Evolutionary conservation across 139 green algal species (phyloP), one percentile per base, ranked within the genome.

Genomic region (Chlorella sp.): DNA sequence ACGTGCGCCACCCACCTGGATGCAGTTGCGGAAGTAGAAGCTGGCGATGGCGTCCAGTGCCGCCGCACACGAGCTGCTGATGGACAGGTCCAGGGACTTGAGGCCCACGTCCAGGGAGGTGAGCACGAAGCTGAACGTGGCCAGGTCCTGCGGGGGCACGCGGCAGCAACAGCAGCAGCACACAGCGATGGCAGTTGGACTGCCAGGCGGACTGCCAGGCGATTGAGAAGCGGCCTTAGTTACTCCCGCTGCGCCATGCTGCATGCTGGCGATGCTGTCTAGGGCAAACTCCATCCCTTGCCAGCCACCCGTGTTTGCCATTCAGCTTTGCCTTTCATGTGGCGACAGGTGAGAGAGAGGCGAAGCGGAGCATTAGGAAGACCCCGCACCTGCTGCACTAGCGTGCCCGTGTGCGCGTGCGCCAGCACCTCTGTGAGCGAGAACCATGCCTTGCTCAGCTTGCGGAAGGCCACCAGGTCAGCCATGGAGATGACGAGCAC

Each of bases 1-100:
- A n/a, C n/a, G n/a, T n/a, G n/a, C n/a, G n/a, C n/a, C n/a, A n/a
- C n/a, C n/a, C 62, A 71, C 72, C 64, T 77, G 63, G 1, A 86
- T 55, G 1, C 77, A 55, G 69, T 83, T 36, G 29, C 49, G 70
- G 77, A 83, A 91, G 75, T 87, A 91, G 68, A 86, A 98, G 26
- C 82, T 89, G 0, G 91, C 93, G 23, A 99, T 82, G 81, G 96
- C 92, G 85, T 99, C 94, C 1, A 98, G 79, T 0, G 93, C 94
- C 6, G 88, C 83, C 5, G 95, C 94, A 65, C 93, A 97, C 64
- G 89, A 80, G 31, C 75, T 78, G 71, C 80, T 95, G 62, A 92
- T 97, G 65, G 77, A 71, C 17, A 85, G 83, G 79, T 94, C 88
- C 10, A 77, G 31, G 31, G 49, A 76, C 73, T 88, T 88, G 50